phyloP scores from a whole-genome alignment of 2,329 filamentous ascomycete genomes.

The Fusarium penzigii region DNA sequence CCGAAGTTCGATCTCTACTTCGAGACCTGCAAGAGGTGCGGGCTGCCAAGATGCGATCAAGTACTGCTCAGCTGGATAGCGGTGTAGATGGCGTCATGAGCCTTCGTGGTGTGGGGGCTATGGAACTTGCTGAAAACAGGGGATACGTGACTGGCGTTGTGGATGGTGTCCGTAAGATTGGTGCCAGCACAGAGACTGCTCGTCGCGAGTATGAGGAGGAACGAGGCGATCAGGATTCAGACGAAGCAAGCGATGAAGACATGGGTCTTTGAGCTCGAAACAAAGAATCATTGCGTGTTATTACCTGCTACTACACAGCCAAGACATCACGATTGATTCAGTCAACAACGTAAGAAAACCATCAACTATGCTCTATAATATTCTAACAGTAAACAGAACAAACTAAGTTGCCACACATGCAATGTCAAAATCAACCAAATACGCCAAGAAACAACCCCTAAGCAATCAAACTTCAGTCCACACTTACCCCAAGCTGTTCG shows the following conservation, averaged over 20 bases:
- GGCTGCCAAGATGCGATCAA: slow-evolving; percentile 82
- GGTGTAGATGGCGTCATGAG: slow-evolving; percentile 71
- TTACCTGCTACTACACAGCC: not conserved
- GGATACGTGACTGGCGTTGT: slow-evolving; percentile 84
- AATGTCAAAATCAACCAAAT: not conserved
- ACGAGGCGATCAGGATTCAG: slow-evolving; percentile 59
- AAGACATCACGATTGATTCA: not conserved
- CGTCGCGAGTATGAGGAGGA: slow-evolving; percentile 77
- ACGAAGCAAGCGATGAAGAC: slow-evolving; percentile 58
- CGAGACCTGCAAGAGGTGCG: slow-evolving; percentile 84
- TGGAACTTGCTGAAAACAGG: slow-evolving; percentile 88
- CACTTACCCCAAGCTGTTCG: not conserved
- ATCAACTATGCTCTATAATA: not conserved
- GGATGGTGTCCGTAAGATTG: slow-evolving; percentile 83
- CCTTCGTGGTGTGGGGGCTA: slow-evolving; percentile 76
- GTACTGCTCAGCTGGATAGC: slow-evolving; percentile 69
- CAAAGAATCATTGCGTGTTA: not conserved
- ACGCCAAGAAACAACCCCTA: not conserved
- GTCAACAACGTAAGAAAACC: slow-evolving; percentile 15
- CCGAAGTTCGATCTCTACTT: slow-evolving; percentile 73
- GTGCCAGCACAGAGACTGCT: slow-evolving; percentile 75
- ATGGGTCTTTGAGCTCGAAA: slow-evolving; percentile 45
- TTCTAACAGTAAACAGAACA: slow-evolving; percentile 13
- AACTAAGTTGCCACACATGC: not conserved
- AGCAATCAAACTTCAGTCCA: not conserved